Evolutionary conservation across 805 yeast genomes (phyloP).

Genomic region (Ogataea siamensis): DNA sequence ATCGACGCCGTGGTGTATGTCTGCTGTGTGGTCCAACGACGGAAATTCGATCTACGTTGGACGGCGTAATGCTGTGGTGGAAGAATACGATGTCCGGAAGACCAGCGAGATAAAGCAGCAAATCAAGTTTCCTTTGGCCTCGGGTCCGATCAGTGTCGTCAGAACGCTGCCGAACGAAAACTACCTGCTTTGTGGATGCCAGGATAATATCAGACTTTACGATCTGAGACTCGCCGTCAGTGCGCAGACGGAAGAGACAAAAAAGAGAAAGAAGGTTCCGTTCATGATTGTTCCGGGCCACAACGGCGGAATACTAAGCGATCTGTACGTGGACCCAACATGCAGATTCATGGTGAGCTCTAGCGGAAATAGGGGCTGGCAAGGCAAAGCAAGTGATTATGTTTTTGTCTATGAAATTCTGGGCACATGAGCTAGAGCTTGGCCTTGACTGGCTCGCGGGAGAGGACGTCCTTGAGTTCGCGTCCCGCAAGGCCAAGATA

Average conservation of each 20-base stretch:
- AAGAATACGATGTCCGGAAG: conserved; percentile 65
- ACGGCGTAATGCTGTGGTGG: conserved; percentile 84
- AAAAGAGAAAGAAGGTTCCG: conserved; percentile 52
- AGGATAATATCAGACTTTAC: conserved; percentile 84
- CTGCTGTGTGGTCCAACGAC: conserved; percentile 81
- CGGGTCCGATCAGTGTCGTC: conserved; percentile 87
- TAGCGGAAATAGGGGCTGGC: conserved; percentile 96
- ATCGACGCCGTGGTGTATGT: conserved; percentile 93
- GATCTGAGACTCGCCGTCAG: conserved; percentile 50
- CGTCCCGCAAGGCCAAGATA: conserved; percentile 76
- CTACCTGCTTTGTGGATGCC: conserved; percentile 83
- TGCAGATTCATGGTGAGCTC: conserved; percentile 86
- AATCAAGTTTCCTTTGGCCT: conserved; percentile 75
- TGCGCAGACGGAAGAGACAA: conserved; percentile 20
- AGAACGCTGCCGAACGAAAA: conserved; percentile 76
- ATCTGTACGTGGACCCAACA: conserved; percentile 78
- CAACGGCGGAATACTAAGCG: conserved; percentile 86
- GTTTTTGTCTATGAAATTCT: conserved; percentile 80
- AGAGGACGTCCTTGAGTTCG: conserved; percentile 69
- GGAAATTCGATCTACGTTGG: conserved; percentile 84
- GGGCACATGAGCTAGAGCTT: conserved; percentile 28
- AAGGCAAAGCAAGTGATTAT: conserved; percentile 74
- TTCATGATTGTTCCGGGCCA: conserved; percentile 94
- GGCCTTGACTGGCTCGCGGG: conserved; percentile 24
- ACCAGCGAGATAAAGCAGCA: conserved; percentile 51